Evolutionary conservation across 2,329 filamentous ascomycete species (phyloP), one percentile per base, ranked within the genome.

Genomic region (Gnomoniopsis sp.): DNA sequence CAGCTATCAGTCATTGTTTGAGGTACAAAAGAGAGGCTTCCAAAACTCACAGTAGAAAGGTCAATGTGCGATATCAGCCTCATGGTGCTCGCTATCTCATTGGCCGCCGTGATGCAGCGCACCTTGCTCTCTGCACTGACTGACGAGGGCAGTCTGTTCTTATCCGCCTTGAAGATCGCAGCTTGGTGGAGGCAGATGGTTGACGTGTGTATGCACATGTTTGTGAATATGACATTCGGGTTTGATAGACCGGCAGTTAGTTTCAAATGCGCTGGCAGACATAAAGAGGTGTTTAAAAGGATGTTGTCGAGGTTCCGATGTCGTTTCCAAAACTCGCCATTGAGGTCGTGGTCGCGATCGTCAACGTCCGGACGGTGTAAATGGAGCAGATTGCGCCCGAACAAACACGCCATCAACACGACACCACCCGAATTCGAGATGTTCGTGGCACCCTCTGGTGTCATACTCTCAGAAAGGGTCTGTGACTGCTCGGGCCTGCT

Each of bases 141-240:
- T 19, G 88, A 87, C 1, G 83, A 77, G 0, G 91, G 87, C 61
- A 97, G 77, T 55, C 86, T 84, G 72, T 96, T 89, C 74, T 92
- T 95, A 67, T 98, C 93, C 0, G 93, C 92, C 71, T 97, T 98
- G 81, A 93, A 97, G 21, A 99, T 98, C 26, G 95, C 95, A 2
- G 93, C 95, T 75, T 99, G 95, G 69, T 99, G 95, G n/a, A 99
- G 78, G 71, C 93, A 98, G 55, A 99, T 98, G 1, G 91, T 92
- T 1, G 93, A 96, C 0, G 95, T 96, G 71, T 98, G 93, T 34
- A 99, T 91, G 69, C 90, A 92, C 91, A 99, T 96, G 68, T 98
- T 98, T 58, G 90, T 86, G 71, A 97, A 98, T 4, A 98, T 86
- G 55, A 93, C 86, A 64, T 97, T 98, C 3, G 92, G 83, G 67